Base-by-base conservation (phyloP, 2,329 filamentous ascomycete genomes). In the Alternaria triticimaculans region DNA sequence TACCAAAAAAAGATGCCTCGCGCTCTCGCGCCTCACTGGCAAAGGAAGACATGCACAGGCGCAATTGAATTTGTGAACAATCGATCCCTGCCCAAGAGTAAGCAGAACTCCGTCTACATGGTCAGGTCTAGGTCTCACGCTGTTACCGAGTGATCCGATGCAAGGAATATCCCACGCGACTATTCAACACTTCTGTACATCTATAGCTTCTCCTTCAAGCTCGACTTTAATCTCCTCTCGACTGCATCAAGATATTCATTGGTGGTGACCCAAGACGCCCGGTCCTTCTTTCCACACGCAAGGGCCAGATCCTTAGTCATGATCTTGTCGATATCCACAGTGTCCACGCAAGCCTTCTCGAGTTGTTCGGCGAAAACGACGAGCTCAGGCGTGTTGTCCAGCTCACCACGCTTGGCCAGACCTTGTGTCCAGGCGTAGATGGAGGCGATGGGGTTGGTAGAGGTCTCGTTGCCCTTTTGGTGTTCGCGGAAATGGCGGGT, bases 241-340 rank as follows among this genome's bases (percentile, higher is more conserved):
- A 98, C 95, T 44, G 95, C 95, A 78, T 92, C 88, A 78, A 99
- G 84, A 85, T 98, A 99, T 85, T 97, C 75, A 72, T 86, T 88
- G 62, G 95, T 98, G 57, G 94, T 97, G 72, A 97, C 96, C 84
- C 94, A 98, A 78, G 93, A 90, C 74, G 88, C 88, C 71, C 92
- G 88, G 66, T 88, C 90, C 75, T 91, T 94, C 87, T 94, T 94
- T 76, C 96, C 96, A 80, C 92, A 96, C 53, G 94, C 92, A 63
- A 98, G 88, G n/a, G 96, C 96, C 74, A 99, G 84, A 83, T 99
- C 96, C 89, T 99, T 99, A 82, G 96, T 99, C 96, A 98, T 99
- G 85, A 98, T 92, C 67, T 92, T 92, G 79, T 98, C 95, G 63
- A 92, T 82, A 80, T 98, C 92, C 72, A 99, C 96, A 25, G 95